Base-by-base conservation (phyloP, 495 filamentous ascomycete genomes). In the Lindgomyces ingoldianus region DNA sequence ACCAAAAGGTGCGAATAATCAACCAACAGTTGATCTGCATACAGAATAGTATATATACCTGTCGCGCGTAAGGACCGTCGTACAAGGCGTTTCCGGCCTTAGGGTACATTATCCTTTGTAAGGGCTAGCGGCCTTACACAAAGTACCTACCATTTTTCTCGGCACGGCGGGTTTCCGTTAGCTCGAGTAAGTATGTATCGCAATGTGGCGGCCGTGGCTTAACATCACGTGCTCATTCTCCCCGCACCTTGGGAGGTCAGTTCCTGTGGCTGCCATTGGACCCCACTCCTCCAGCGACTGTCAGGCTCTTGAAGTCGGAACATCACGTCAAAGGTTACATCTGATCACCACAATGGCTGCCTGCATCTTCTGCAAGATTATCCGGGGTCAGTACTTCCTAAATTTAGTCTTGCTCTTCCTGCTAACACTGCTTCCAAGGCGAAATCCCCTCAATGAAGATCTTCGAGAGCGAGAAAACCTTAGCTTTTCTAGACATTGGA, bases 321-420 rank as follows among this genome's bases (percentile, higher is more conserved):
- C 49, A 56, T 39, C 49, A 63, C 33, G 21, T 54, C 62, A 59
- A 60, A 26, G 21, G 26, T 21, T 39, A 54, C 18, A 55, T 41
- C 21, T 55, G 59, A 60, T 44, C 53, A 62, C 50, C 60, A 66
- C 26, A 62, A 77, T 75, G 77, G 81, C 87, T 21, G 84, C 90
- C 46, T 98, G 94, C 72, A 93, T 98, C 75, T 98, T 98, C 81
- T 98, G 94, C 84, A 96, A 89, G 73, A 98, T 98, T 74, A 89
- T 98, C 78, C 96, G 95, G 82, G 94, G 92, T 88, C 78, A 67
- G 19, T 11, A 25, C 16, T 22, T 44, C 50, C 26, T 33, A 54
- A 46, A 53, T 16, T 2, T 58, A 47, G 4, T 36, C 16, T 18
- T 49, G 12, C 8, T 27, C 10, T n/a, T 46, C 11, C 8, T 22